These are phyloP conservation scores for Tricholomella constricta DNA, from an alignment of 768 basidiomycete species.

Conservation along the genomic window DNA sequence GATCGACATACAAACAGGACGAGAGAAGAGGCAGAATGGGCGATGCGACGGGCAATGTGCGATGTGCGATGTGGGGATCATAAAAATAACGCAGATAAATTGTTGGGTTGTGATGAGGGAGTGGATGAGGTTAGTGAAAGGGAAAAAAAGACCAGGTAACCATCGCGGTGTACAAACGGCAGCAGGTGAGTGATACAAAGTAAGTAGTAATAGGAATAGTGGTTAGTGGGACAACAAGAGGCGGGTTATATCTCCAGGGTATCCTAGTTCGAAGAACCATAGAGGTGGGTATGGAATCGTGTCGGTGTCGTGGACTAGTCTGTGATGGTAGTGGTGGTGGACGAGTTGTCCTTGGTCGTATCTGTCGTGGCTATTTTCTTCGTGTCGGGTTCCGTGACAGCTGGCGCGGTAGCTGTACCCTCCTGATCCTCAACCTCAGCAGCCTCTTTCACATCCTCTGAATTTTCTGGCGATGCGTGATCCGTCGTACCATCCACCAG, in stretches of 20 bases:
- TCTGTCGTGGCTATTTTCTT: neutral
- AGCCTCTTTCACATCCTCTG: neutral
- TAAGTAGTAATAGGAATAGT: neutral
- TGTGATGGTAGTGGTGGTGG: neutral
- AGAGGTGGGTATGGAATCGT: conserved; percentile 1
- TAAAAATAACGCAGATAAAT: conserved; percentile 12
- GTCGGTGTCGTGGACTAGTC: conserved; percentile 8
- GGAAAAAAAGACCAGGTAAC: conserved; percentile 5
- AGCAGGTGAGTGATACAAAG: conserved; percentile 16
- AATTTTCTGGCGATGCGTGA: neutral
- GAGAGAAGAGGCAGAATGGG: neutral
- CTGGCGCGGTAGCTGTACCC: neutral
- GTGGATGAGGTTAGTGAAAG: conserved; percentile 1
- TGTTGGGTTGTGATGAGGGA: neutral
- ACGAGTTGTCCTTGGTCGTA: neutral
- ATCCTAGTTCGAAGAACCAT: conserved; percentile 9
- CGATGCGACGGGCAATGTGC: too few species aligned
- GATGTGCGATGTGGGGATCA: conserved; percentile 5
- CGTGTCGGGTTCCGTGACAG: neutral
- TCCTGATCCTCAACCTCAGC: neutral
- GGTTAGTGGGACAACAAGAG: conserved; percentile 9
- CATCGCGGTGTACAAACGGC: conserved; percentile 15
- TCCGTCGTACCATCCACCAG: neutral
- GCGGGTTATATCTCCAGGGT: conserved; percentile 11
- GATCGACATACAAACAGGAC: conserved; percentile 10